Evolutionary conservation across 306 rosid species (phyloP).

Genomic region (Vigna unguiculata): DNA sequence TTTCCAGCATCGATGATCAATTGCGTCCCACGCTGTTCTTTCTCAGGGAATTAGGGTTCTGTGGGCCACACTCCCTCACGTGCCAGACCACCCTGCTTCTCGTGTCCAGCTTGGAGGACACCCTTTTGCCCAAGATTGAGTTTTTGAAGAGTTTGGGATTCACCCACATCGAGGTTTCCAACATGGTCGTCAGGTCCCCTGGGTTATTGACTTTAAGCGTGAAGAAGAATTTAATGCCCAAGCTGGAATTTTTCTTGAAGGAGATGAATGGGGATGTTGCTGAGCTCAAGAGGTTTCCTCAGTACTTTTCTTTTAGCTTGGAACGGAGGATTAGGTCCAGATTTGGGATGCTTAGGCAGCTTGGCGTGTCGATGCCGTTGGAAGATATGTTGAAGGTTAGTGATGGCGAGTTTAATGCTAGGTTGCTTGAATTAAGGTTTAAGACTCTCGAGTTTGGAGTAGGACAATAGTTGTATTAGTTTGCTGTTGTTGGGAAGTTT

Average conservation of each 20-base stretch:
- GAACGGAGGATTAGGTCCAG: slow-evolving; percentile 74
- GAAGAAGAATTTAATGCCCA: slow-evolving; percentile 59
- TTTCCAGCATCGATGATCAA: slow-evolving; percentile 58
- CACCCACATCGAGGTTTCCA: slow-evolving; percentile 53
- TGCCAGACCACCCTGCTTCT: slow-evolving; percentile 49
- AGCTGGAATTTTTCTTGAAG: slow-evolving; percentile 63
- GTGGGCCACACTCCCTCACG: slow-evolving; percentile 44
- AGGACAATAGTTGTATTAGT: slow-evolving; percentile 5
- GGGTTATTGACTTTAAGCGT: slow-evolving; percentile 69
- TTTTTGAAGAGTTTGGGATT: slow-evolving; percentile 55
- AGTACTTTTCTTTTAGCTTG: slow-evolving; percentile 84
- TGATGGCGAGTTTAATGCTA: slow-evolving; percentile 68
- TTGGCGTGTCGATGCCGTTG: slow-evolving; percentile 62
- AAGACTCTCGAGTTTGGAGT: slow-evolving; percentile 37
- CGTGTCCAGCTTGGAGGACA: slow-evolving; percentile 50
- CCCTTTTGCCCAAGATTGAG: slow-evolving; percentile 50
- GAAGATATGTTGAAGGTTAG: slow-evolving; percentile 64
- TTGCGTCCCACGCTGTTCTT: slow-evolving; percentile 48
- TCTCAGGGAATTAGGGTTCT: slow-evolving; percentile 48
- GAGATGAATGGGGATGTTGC: slow-evolving; percentile 70
- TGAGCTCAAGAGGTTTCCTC: slow-evolving; percentile 75
- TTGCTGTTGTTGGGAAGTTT: not conserved
- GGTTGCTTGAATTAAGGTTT: slow-evolving; percentile 60
- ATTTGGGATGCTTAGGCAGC: slow-evolving; percentile 53
- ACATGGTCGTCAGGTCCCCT: slow-evolving; percentile 82